Evolutionary conservation across 129 eudicot species (phyloP), one percentile per base, ranked within the genome.

Genomic region (Lonicera japonica): DNA sequence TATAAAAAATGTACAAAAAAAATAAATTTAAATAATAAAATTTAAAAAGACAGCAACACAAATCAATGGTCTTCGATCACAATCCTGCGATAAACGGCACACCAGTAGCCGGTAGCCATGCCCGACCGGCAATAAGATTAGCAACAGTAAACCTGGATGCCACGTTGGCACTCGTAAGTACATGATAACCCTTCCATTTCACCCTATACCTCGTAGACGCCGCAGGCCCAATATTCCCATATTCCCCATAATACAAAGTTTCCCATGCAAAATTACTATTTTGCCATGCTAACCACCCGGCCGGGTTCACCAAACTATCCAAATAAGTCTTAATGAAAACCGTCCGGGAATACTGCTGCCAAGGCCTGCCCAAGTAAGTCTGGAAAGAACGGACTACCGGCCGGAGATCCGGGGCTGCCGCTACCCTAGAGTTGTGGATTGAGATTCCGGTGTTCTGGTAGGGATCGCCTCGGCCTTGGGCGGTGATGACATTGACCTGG

Each of bases 181-280:
- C 73, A 65, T 74, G 90, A 60, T 74, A 87, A 0, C 97, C 97
- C 11, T 55, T 46, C 97, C 97, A 91, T 36, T 69, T 65, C 14
- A 94, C 99, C 54, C 99, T 74, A 29, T 73, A 65, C 17, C 61
- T 67, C 0, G 79, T 57, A 0, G 68, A 64, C 0, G 92, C 62
- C 0, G 87, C 95, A 0, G 81, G 82, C 43, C 99, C 96, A 11
- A 66, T 66, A 66, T 88, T 88, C 18, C 25, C 54, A 46, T 94
- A 88, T 65, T 92, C 99, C 0, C 89, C 99, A 46, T 88, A 94
- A 21, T 88, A 88, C 83, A 94, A 72, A 3, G 95, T 88, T 0
- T 54, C 54, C 72, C 76, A 73, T 0, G 90, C 94, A 22, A 77
- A 82, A 23, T 71, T 63, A 2, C 86, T 68, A 9, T 76, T 73